phyloP scores from a whole-genome alignment of 345 rosid genomes.

The Aquilaria yunnanensis region DNA sequence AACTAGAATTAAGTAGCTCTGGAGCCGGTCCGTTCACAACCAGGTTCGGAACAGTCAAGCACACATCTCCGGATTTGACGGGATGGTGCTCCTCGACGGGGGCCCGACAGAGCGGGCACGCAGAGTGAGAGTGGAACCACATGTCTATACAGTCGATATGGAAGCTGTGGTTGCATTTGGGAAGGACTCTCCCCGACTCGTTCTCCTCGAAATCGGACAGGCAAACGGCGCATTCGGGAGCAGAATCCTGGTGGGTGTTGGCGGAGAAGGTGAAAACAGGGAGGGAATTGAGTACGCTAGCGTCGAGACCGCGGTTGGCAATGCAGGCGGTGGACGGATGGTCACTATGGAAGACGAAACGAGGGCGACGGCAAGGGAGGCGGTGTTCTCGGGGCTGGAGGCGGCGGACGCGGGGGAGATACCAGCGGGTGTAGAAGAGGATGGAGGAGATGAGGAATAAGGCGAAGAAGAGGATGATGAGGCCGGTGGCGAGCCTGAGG shows the following conservation, averaged over 20 bases:
- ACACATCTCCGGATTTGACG: conserved; percentile 16
- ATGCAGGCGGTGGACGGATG: neutral
- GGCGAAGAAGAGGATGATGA: conserved; percentile 62
- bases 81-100: conserved; percentile 38
- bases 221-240: conserved; percentile 75
- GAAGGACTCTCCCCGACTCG: conserved; percentile 76
- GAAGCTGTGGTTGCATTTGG: conserved; percentile 77
- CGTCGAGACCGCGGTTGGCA: conserved; percentile 48
- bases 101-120: conserved; percentile 88
- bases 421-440: conserved; percentile 94
- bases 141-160: conserved; percentile 85
- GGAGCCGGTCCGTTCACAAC: conserved; percentile 20
- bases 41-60: conserved; percentile 6
- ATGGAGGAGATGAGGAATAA: conserved; percentile 52
- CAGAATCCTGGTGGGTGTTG: conserved; percentile 28
- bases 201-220: conserved; percentile 70
- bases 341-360: conserved; percentile 30
- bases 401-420: conserved; percentile 56
- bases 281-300: conserved; percentile 48
- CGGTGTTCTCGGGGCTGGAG: conserved; percentile 37
- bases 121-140: conserved; percentile 95
- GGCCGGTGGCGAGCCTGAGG: conserved; percentile 54
- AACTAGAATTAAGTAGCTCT: conserved; percentile 10
- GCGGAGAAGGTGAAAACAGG: conserved; percentile 59
- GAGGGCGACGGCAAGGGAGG: conserved; percentile 38